phyloP scores from a whole-genome alignment of 1,284 basidiomycete genomes.

The Pseudozyma hubeiensis region DNA sequence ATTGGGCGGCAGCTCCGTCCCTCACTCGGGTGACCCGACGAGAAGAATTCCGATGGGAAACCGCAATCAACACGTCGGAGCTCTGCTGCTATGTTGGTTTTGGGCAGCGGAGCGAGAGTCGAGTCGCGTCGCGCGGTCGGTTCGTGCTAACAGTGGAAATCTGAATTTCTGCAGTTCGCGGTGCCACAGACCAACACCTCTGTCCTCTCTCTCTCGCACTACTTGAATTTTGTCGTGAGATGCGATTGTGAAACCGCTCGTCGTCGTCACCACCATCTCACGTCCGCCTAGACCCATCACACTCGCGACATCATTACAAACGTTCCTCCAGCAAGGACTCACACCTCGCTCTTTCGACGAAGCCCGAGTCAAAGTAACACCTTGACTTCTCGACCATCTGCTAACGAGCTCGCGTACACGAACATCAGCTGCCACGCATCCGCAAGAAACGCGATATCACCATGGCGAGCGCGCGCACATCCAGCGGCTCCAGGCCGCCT shows the following conservation, averaged over 20 bases:
- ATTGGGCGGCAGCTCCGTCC: too few species aligned
- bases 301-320: background rate
- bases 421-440: background rate
- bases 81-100: background rate
- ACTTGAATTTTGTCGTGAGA: too few species aligned
- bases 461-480: slow-evolving; percentile 39
- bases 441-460: background rate
- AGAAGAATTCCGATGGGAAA: background rate
- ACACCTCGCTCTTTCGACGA: background rate
- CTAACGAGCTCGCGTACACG: background rate
- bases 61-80: slow-evolving; percentile 7
- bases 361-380: background rate
- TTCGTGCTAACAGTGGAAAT: slow-evolving; percentile 18
- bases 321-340: background rate
- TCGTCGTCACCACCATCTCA: slow-evolving; percentile 2
- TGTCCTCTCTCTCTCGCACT: too few species aligned
- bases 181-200: slow-evolving; percentile 34
- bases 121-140: slow-evolving; percentile 42
- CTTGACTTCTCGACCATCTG: too few species aligned
- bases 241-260: background rate
- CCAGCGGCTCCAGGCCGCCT: slow-evolving; percentile 43
- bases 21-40: background rate
- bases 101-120: background rate
- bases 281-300: background rate
- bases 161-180: slow-evolving; percentile 5